Conservation (phyloP, 1,284 basidiomycete genomes). For the Trichosporon asahii region DNA sequence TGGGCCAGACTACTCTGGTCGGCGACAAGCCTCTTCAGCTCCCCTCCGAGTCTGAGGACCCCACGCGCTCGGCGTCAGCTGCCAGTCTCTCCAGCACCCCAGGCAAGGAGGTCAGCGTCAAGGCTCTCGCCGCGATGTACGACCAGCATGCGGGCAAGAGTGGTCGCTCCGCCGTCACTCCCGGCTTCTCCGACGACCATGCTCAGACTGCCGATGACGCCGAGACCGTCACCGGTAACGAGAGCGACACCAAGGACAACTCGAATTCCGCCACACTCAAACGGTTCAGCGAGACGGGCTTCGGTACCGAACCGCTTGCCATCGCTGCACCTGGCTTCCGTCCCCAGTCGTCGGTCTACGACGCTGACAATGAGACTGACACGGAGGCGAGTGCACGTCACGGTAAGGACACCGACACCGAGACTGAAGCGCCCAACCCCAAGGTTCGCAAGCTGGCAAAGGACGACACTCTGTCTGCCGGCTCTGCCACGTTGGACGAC, state of each 20-base stretch:
- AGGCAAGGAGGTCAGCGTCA: not conserved
- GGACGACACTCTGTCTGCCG: not conserved
- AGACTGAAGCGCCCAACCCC: not conserved
- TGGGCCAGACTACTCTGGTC: not conserved
- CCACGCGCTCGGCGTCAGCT: not conserved
- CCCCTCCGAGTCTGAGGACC: not conserved
- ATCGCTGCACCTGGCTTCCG: constrained; percentile 6
- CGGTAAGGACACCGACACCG: not conserved
- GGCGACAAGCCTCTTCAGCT: not conserved
- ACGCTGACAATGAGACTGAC: not conserved
- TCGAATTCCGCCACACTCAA: not conserved
- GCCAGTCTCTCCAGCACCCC: not conserved
- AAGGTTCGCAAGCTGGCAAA: not conserved
- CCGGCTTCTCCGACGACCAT: not conserved
- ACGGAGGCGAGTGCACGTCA: not conserved
- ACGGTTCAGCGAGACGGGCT: not conserved
- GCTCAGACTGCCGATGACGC: not conserved
- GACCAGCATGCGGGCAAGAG: not conserved
- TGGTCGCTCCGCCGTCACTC: not conserved
- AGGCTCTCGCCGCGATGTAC: not conserved
- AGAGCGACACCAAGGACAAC: not conserved
- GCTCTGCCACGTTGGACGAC: not conserved
- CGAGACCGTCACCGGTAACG: not conserved
- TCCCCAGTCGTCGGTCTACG: not conserved
- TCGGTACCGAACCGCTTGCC: not conserved